phyloP scores from a whole-genome alignment of 306 rosid species.

The Prinsepia uniflora region DNA sequence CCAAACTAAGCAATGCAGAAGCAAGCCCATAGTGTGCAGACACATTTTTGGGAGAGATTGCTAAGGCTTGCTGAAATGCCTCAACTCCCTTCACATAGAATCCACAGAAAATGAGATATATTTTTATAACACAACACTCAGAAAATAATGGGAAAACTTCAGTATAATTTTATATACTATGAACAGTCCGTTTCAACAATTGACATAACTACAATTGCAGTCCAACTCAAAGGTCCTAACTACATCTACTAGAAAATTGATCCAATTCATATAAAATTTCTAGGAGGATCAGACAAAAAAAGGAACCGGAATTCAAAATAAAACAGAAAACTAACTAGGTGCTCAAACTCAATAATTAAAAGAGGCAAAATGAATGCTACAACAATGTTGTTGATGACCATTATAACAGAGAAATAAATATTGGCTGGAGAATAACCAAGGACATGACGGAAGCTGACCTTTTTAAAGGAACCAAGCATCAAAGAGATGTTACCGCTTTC shows the following conservation, averaged over 20 bases:
- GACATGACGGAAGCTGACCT: constrained; percentile 41
- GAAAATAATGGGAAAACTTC: neutral
- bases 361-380: neutral
- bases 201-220: neutral
- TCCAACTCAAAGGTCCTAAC: neutral
- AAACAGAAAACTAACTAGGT: neutral
- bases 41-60: constrained; percentile 57
- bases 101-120: constrained; percentile 20
- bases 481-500: constrained; percentile 81
- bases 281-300: neutral
- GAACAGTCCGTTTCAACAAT: neutral
- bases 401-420: neutral
- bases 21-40: constrained; percentile 89
- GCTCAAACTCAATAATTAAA: neutral
- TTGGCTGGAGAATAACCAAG: neutral
- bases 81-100: constrained; percentile 72
- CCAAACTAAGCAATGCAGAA: constrained; percentile 72
- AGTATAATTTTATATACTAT: neutral
- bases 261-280: neutral
- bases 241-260: neutral
- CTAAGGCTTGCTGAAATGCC: constrained; percentile 70
- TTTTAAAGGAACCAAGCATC: constrained; percentile 65
- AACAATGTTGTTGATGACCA: neutral
- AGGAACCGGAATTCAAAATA: neutral
- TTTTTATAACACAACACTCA: too few species aligned